These are phyloP conservation scores for Gracilaria caudata DNA, from an alignment of 23 red algal genomes.

Conservation along the genomic window DNA sequence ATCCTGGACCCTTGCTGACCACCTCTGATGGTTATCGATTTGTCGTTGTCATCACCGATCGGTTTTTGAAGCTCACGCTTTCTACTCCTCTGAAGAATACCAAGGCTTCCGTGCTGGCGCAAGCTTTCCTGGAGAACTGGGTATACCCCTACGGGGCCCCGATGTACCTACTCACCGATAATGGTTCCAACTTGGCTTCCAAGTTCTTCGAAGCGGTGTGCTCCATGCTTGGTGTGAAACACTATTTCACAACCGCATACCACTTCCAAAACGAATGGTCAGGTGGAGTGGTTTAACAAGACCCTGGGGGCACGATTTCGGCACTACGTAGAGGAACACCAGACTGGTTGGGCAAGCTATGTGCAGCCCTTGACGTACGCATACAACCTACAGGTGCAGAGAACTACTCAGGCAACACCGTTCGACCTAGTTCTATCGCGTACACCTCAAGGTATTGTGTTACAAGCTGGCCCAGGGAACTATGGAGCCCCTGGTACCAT, in stretches of 20 bases:
- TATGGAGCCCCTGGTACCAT: not conserved
- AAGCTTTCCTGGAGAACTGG: conserved; percentile 20
- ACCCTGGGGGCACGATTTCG: not conserved
- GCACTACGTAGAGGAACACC: conserved; percentile 36
- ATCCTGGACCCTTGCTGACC: conserved; percentile 22
- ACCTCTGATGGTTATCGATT: conserved; percentile 7
- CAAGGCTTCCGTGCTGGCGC: not conserved
- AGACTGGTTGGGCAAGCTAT: conserved; percentile 5
- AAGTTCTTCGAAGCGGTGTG: conserved; percentile 34
- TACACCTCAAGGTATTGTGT: not conserved
- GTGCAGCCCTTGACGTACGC: conserved; percentile 13
- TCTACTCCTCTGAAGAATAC: conserved; percentile 21
- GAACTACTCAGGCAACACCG: not conserved
- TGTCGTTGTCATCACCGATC: conserved; percentile 40
- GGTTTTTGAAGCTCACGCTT: conserved; percentile 26
- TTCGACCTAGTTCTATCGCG: conserved; percentile 9
- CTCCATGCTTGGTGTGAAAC: conserved; percentile 18
- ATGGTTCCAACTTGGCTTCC: conserved; percentile 25
- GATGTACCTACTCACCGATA: conserved; percentile 23
- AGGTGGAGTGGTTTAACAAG: conserved; percentile 45
- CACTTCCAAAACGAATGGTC: conserved; percentile 30
- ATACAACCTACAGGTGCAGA: conserved; percentile 50
- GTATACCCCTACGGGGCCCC: conserved; percentile 16
- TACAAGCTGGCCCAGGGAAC: not conserved
- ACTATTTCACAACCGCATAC: conserved; percentile 7